Conservation (phyloP, 2,329 filamentous ascomycete genomes). For the Colletotrichum sojae region DNA sequence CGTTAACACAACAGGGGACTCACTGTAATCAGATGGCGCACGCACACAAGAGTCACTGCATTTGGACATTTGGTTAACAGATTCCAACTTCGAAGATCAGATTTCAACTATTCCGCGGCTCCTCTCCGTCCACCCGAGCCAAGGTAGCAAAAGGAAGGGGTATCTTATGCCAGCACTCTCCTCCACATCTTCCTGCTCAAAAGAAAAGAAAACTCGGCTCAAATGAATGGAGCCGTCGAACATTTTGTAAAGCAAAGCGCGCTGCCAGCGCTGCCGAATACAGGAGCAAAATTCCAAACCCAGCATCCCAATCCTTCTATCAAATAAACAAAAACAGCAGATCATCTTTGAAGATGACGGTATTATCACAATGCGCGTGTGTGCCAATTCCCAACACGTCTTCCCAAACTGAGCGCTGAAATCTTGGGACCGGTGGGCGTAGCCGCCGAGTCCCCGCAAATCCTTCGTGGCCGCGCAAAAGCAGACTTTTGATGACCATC, state of each 20-base stretch:
- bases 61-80: too few relatives aligned
- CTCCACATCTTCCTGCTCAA: constrained; percentile 18
- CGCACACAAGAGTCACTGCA: neutral
- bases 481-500: constrained; percentile 37
- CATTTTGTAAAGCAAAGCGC: constrained; percentile 2
- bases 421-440: constrained; percentile 16
- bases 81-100: constrained; percentile 2
- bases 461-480: constrained; percentile 32
- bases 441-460: constrained; percentile 6
- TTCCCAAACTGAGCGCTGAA: constrained; percentile 26
- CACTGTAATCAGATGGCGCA: neutral
- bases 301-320: neutral
- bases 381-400: neutral
- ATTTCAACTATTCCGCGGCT: constrained; percentile 13
- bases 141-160: constrained; percentile 22
- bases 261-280: constrained; percentile 19
- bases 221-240: constrained; percentile 3
- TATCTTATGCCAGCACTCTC: constrained; percentile 33
- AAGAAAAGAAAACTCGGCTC: constrained; percentile 13
- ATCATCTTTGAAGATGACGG: neutral
- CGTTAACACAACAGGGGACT: neutral
- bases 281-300: neutral
- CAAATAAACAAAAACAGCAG: constrained; percentile 1
- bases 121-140: constrained; percentile 10
- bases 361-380: constrained; percentile 22